Conservation (phyloP, 2,329 filamentous ascomycete genomes). For the Pseudocercospora fijiensis region DNA sequence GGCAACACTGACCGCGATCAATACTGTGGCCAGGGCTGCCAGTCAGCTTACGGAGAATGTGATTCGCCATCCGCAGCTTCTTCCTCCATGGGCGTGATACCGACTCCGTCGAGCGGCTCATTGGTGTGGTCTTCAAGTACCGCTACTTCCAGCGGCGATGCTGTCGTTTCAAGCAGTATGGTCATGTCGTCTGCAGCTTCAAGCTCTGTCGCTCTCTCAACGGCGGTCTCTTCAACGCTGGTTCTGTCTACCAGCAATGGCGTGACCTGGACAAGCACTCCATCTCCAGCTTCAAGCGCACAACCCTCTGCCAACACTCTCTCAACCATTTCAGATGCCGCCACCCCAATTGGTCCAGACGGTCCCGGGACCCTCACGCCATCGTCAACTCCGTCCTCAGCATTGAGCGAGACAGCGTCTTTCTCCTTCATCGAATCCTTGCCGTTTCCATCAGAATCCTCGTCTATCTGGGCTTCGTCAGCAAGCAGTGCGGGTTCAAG, state of each 20-base stretch:
- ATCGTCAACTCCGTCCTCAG: neutral
- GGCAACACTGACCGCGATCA: constrained; percentile 4
- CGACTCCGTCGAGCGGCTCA: neutral
- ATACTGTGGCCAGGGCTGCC: constrained; percentile 21
- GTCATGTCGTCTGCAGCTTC: neutral
- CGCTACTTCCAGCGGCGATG: neutral
- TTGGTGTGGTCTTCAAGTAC: neutral
- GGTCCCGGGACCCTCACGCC: neutral
- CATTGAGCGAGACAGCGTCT: neutral
- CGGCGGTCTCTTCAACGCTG: constrained; percentile 1
- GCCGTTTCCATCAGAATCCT: neutral
- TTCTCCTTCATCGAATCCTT: constrained; percentile 9
- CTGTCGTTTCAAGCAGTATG: neutral
- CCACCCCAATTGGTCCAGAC: neutral
- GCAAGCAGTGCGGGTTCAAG: neutral
- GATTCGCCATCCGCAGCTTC: neutral
- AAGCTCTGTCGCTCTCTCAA: neutral
- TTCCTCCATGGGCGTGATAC: neutral
- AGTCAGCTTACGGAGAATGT: constrained; percentile 11
- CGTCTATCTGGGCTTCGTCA: neutral
- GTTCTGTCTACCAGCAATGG: constrained; percentile 1
- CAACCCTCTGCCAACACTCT: neutral
- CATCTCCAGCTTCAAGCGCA: neutral
- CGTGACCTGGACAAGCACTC: constrained; percentile 10
- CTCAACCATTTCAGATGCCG: neutral